These are phyloP conservation scores for Eucalyptus albens DNA, from an alignment of 345 rosid genomes.

Conservation along the genomic window DNA sequence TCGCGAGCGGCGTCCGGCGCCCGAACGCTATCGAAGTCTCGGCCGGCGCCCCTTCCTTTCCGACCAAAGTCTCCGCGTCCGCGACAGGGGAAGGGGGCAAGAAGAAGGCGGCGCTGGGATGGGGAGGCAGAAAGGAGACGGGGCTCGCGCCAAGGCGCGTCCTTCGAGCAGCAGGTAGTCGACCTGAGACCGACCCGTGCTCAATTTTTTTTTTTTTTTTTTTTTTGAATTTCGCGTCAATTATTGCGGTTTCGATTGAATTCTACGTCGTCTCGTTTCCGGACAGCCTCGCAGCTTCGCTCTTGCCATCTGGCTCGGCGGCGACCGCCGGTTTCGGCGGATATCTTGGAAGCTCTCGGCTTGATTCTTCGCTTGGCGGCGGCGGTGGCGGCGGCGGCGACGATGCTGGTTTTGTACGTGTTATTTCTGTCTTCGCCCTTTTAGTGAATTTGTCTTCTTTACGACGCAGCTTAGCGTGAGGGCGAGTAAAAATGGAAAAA, in stretches of 20 bases:
- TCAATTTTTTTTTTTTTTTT: too few relatives aligned
- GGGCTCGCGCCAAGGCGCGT: constrained; percentile 66
- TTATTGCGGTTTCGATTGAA: not conserved
- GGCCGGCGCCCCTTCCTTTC: not conserved
- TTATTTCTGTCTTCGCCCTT: not conserved
- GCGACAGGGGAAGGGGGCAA: not conserved
- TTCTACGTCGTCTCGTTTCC: not conserved
- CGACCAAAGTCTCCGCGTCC: not conserved
- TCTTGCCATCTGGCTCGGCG: constrained; percentile 52
- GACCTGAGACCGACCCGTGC: not conserved
- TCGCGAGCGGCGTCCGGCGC: not conserved
- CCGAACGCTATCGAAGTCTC: not conserved
- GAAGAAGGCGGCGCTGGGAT: constrained; percentile 3
- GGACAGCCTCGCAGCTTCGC: constrained; percentile 64
- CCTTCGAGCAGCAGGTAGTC: constrained; percentile 94
- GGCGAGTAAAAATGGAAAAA: not conserved
- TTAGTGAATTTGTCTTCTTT: not conserved
- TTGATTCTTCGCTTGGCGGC: constrained; percentile 33
- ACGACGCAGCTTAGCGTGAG: not conserved
- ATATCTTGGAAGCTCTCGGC: constrained; percentile 71
- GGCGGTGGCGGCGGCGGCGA: constrained; percentile 20
- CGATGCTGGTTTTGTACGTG: constrained; percentile 18
- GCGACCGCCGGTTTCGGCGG: constrained; percentile 85
- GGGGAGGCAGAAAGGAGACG: constrained; percentile 87
- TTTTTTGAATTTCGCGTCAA: not conserved